Percentiles rank a stretch among this genome's conserved stretches.
These are phyloP conservation scores for Phytophthora melonis DNA, from an alignment of 352 stramenopile species.

Conservation along the genomic window DNA sequence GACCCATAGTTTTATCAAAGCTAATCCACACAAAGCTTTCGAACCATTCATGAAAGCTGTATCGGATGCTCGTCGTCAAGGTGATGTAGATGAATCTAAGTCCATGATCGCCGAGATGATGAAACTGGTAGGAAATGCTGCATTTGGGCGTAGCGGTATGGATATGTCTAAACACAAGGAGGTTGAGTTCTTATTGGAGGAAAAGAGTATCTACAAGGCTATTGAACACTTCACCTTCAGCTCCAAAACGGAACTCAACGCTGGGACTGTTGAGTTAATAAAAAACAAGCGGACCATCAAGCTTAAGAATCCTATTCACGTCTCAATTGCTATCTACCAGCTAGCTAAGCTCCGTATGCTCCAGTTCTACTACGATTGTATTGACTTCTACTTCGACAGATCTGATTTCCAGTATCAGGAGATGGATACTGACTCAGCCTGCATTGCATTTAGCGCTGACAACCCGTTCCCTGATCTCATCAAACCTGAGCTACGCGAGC, in stretches of 20 bases:
- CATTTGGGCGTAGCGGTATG: constrained; percentile 17
- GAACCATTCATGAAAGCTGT: constrained; percentile 29
- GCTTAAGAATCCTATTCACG: constrained; percentile 10
- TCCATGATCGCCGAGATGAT: constrained; percentile 5
- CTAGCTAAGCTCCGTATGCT: constrained; percentile 20
- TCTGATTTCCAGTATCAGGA: no score
- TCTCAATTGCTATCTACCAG: constrained; percentile 13
- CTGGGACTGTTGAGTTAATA: constrained; percentile 3
- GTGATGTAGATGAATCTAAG: constrained; percentile 37
- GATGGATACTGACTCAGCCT: no score
- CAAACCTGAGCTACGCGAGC: no score
- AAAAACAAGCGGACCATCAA: constrained; percentile 10
- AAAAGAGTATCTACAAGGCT: background rate
- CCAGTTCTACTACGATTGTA: constrained; percentile 23
- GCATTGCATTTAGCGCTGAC: no score
- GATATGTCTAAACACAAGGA: constrained; percentile 21
- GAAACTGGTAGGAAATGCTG: constrained; percentile 9
- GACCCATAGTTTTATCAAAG: constrained; percentile 43
- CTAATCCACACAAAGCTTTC: constrained; percentile 24
- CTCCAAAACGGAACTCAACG: constrained; percentile 12
- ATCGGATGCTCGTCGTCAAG: constrained; percentile 33
- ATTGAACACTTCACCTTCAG: constrained; percentile 13
- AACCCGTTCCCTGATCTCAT: no score
- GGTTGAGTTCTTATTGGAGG: constrained; percentile 3
- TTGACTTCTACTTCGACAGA: no score